phyloP scores from a whole-genome alignment of 306 rosid genomes.

The Malus orientalis region DNA sequence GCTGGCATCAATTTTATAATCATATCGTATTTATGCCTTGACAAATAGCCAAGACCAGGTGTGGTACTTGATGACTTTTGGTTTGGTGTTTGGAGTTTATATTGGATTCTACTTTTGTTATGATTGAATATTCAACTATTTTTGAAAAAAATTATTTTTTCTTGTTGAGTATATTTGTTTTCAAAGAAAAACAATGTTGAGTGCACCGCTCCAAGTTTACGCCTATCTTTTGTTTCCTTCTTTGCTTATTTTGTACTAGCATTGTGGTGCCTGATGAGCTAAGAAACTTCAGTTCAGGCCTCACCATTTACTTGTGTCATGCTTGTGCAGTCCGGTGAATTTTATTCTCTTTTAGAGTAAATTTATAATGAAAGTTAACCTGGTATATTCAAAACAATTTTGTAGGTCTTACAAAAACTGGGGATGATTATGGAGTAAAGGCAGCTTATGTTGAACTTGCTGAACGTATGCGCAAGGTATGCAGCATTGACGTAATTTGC shows the following conservation, averaged over 20 bases:
- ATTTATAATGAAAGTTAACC: neutral
- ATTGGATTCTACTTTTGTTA: neutral
- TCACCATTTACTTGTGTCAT: neutral
- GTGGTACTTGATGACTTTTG: neutral
- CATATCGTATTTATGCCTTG: neutral
- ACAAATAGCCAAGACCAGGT: neutral
- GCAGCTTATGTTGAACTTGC: constrained; percentile 98
- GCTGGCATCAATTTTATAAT: neutral
- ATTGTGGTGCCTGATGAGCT: neutral
- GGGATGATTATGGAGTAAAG: constrained; percentile 97
- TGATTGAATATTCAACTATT: neutral
- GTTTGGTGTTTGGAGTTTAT: neutral
- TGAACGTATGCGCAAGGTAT: constrained; percentile 98
- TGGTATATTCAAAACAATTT: neutral
- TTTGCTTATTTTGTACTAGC: neutral
- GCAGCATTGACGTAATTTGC: neutral
- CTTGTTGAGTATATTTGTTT: neutral
- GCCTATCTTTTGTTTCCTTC: neutral
- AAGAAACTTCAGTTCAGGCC: neutral
- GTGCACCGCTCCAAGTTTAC: neutral
- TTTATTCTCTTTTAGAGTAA: neutral
- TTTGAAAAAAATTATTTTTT: neutral
- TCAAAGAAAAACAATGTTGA: neutral
- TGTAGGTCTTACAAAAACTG: constrained; percentile 86
- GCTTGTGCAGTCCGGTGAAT: neutral